These are phyloP conservation scores for Phytophthora chlamydospora DNA, from an alignment of 352 stramenopile species.

Conservation along the genomic window DNA sequence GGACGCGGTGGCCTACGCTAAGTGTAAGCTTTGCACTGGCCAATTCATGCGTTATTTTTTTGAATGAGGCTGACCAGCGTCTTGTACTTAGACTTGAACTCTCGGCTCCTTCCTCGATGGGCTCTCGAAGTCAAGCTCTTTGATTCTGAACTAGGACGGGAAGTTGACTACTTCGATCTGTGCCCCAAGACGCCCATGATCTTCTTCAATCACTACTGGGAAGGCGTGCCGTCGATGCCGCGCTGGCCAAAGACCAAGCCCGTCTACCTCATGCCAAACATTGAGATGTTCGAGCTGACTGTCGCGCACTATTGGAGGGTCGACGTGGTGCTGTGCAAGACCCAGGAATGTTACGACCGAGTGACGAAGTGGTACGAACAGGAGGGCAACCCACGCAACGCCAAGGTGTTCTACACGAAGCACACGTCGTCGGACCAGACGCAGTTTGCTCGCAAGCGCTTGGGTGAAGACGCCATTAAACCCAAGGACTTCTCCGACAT, in stretches of 20 bases:
- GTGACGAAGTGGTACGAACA: conserved; percentile 54
- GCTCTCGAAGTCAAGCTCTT: conserved; percentile 32
- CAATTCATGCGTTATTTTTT: neutral
- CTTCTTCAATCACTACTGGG: conserved; percentile 72
- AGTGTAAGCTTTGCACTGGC: conserved; percentile 31
- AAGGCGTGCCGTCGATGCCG: conserved; percentile 16
- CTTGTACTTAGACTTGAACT: conserved; percentile 35
- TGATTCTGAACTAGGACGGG: conserved; percentile 21
- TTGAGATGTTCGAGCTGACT: conserved; percentile 65
- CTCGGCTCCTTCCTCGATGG: conserved; percentile 41
- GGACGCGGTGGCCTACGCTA: conserved; percentile 51
- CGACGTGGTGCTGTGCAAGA: conserved; percentile 72
- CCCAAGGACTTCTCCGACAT: conserved; percentile 48
- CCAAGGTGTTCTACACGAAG: conserved; percentile 54
- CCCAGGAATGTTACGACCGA: conserved; percentile 43
- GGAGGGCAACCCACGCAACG: conserved; percentile 41
- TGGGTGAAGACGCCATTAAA: conserved; percentile 22
- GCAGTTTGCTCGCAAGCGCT: conserved; percentile 19
- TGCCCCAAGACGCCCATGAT: conserved; percentile 55
- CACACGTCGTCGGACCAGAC: conserved; percentile 54
- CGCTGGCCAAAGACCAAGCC: conserved; percentile 44
- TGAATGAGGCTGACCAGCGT: conserved; percentile 5
- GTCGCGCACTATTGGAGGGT: conserved; percentile 51
- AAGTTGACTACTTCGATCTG: conserved; percentile 61
- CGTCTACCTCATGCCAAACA: conserved; percentile 57